Conservation (phyloP, 2,329 filamentous ascomycete genomes). For the Aspergillus ruber region DNA sequence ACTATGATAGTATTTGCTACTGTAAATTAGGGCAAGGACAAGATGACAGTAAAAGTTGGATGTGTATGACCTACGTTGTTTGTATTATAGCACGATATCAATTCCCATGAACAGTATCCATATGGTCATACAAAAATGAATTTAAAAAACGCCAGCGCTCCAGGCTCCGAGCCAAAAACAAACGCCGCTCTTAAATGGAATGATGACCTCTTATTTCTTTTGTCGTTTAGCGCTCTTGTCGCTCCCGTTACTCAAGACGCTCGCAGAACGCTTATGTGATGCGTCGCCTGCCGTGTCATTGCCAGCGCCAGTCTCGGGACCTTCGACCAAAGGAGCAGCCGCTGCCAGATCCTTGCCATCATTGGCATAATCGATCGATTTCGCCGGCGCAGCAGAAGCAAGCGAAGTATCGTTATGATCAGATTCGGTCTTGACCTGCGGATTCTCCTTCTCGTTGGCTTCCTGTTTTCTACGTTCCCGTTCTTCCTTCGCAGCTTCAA, state of each 20-base stretch:
- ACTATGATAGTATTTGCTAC: no score
- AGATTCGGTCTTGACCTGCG: conserved; percentile 29
- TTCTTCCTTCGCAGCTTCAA: conserved; percentile 38
- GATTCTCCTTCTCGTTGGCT: conserved; percentile 20
- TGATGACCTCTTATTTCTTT: conserved; percentile 30
- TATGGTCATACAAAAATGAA: conserved; percentile 29
- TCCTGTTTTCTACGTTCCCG: conserved; percentile 31
- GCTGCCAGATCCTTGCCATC: conserved; percentile 5
- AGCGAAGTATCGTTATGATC: conserved; percentile 20
- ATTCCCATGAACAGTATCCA: conserved; percentile 10
- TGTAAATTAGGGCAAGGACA: background rate
- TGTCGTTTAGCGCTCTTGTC: conserved; percentile 52
- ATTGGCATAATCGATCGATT: background rate
- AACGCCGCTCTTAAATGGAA: background rate
- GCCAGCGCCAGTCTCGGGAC: background rate
- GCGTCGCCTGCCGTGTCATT: background rate
- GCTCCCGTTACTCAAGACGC: conserved; percentile 65
- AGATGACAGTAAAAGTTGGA: conserved; percentile 1
- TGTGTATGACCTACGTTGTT: background rate
- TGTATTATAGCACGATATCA: background rate
- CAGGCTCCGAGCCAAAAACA: conserved; percentile 1
- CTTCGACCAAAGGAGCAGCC: conserved; percentile 6
- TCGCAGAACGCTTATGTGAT: conserved; percentile 71
- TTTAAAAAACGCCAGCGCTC: conserved; percentile 2
- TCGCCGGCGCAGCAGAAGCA: conserved; percentile 1